Percentiles rank a stretch among this genome's conserved stretches.
Evolutionary conservation across 2,329 filamentous ascomycete species (phyloP).

Genomic region (Hypoxylon sp.): DNA sequence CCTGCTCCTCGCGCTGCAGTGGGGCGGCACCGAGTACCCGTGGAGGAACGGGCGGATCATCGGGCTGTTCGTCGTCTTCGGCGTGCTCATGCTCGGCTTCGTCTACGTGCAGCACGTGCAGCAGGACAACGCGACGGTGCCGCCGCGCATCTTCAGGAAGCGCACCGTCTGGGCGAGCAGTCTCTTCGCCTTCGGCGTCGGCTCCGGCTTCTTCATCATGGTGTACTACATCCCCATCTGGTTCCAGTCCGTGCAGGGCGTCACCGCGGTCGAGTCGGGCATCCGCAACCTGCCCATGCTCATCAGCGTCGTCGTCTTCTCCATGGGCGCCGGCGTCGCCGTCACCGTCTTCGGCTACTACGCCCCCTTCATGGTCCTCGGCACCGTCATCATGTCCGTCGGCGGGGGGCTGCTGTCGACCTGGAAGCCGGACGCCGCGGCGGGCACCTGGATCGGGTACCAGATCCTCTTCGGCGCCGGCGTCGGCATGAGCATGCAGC

Average conservation of each 20-base stretch:
- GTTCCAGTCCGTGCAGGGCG: conserved; percentile 52
- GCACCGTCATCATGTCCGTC: conserved; percentile 50
- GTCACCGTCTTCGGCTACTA: conserved; percentile 55
- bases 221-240: conserved; percentile 54
- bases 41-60: conserved; percentile 54
- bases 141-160: conserved; percentile 55
- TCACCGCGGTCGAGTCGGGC: conserved; percentile 53
- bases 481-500: conserved; percentile 57
- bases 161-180: conserved; percentile 52
- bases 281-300: conserved; percentile 54
- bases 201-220: conserved; percentile 50
- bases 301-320: conserved; percentile 50
- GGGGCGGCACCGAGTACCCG: conserved; percentile 56
- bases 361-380: conserved; percentile 55
- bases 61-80: conserved; percentile 51
- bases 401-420: conserved; percentile 58
- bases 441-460: conserved; percentile 58
- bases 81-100: conserved; percentile 51
- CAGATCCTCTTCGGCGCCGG: conserved; percentile 58
- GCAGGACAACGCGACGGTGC: conserved; percentile 56
- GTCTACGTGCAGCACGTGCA: conserved; percentile 53
- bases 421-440: conserved; percentile 49
- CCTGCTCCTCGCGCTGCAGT: conserved; percentile 62
- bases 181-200: conserved; percentile 53
- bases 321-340: conserved; percentile 47